Conservation (phyloP, 495 filamentous ascomycete species). For the Penicillium ochrochloron region DNA sequence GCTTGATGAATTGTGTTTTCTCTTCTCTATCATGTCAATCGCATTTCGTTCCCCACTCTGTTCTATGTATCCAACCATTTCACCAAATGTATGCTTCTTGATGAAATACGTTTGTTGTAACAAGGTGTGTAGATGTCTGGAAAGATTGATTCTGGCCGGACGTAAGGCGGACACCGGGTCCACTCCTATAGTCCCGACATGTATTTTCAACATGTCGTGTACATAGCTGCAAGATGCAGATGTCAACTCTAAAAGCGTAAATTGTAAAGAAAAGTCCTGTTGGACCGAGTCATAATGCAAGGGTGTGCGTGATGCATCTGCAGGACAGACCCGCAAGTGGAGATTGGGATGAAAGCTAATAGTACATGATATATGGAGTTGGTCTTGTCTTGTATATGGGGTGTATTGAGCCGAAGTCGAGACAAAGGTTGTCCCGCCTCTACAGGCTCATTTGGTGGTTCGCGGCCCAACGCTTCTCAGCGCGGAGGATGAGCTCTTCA, state of each 20-base stretch:
- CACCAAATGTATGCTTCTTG: slow-evolving; percentile 4
- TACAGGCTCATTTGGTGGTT: slow-evolving; percentile 36
- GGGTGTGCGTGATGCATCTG: slow-evolving; percentile 11
- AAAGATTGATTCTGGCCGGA: background rate
- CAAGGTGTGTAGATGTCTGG: background rate
- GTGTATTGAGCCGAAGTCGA: background rate
- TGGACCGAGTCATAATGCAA: slow-evolving; percentile 17
- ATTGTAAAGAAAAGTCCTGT: background rate
- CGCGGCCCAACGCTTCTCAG: slow-evolving; percentile 64
- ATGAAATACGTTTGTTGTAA: background rate
- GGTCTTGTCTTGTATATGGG: background rate
- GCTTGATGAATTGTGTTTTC: slow-evolving; percentile 7
- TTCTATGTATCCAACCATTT: slow-evolving; percentile 24
- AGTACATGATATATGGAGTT: slow-evolving; percentile 23
- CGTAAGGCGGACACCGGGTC: background rate
- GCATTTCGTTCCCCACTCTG: slow-evolving; percentile 11
- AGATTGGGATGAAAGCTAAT: slow-evolving; percentile 22
- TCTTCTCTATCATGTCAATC: slow-evolving; percentile 12
- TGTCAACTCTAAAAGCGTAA: slow-evolving; percentile 10
- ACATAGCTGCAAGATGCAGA: slow-evolving; percentile 11
- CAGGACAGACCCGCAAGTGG: slow-evolving; percentile 16
- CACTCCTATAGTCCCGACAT: background rate
- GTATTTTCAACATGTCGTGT: background rate
- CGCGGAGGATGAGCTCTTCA: slow-evolving; percentile 83
- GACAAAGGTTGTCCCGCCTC: background rate